Conservation (phyloP, 192 early-diverging fungal species). For the Martensiomyces pterosporus region DNA sequence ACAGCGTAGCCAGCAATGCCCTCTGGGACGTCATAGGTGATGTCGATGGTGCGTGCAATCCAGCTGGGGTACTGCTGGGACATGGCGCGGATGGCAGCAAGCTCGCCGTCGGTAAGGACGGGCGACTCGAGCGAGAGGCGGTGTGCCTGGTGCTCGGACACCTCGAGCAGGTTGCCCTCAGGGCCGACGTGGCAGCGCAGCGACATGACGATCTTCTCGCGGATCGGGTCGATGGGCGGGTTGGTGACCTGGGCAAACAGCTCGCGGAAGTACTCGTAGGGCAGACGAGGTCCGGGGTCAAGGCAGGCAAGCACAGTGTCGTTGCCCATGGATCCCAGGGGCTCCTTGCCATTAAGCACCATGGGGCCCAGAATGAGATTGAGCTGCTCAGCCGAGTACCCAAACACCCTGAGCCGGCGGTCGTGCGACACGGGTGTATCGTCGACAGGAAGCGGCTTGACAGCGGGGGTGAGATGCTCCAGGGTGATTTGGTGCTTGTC, state of each 20-base stretch:
- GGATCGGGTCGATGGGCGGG: slow-evolving; percentile 98
- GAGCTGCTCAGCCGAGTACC: slow-evolving; percentile 90
- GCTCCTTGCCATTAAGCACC: slow-evolving; percentile 89
- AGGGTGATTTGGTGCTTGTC: slow-evolving; percentile 76
- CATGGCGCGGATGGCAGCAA: slow-evolving; percentile 74
- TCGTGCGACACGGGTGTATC: slow-evolving; percentile 62
- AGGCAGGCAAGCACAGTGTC: slow-evolving; percentile 94
- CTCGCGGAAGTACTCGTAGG: slow-evolving; percentile 97
- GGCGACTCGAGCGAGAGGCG: slow-evolving; percentile 82
- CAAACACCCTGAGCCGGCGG: slow-evolving; percentile 79
- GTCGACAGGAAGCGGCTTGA: slow-evolving; percentile 54
- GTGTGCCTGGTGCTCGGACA: slow-evolving; percentile 71
- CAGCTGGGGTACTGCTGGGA: slow-evolving; percentile 63
- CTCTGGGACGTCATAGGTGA: slow-evolving; percentile 72
- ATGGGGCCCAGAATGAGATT: slow-evolving; percentile 87
- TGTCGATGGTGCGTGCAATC: slow-evolving; percentile 69
- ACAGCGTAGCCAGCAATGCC: slow-evolving; percentile 74
- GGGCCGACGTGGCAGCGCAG: slow-evolving; percentile 91
- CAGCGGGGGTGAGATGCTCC: slow-evolving; percentile 49
- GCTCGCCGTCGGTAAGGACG: slow-evolving; percentile 77
- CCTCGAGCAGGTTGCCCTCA: slow-evolving; percentile 89
- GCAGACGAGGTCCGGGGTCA: slow-evolving; percentile 76
- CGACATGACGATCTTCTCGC: slow-evolving; percentile 98
- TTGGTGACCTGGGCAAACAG: slow-evolving; percentile 98
- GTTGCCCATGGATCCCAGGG: slow-evolving; percentile 98